Evolutionary conservation across 768 basidiomycete species (phyloP), one percentile per base, ranked within the genome.

Genomic region (Pleurotus djamor): DNA sequence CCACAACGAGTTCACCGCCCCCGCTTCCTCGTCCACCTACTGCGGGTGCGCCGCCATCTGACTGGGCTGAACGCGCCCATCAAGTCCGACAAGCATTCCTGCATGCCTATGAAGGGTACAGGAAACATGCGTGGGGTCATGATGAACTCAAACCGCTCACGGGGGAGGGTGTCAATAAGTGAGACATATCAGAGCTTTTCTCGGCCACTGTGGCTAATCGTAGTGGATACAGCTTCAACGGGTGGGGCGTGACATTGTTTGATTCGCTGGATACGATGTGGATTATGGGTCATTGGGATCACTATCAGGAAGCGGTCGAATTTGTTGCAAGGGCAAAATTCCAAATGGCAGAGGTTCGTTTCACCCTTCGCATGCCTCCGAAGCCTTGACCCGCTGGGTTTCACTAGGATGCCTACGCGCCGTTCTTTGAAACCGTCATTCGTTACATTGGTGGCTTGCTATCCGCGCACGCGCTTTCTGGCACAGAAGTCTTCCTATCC

Each of bases 181-280:
- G 65, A 67, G 81, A 54, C 44, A 45, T 14, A 55, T 43, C 16
- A 34, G 34, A 32, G 45, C 47, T 52, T 37, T 56, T 38, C 38
- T 35, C 50, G n/a, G 43, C 38, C 6, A 32, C 8, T 48, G 65
- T 52, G 38, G 44, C 38, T 38, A 3, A 48, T 28, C 21, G 21
- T 28, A 28, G 21, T 28, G 21, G 28, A 41, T 41, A 45, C 52
- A 89, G 88, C 66, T 86, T 89, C 66, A 89, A 90, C 64, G 87
- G 86, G 21, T 91, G 89, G 89, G 85, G 85, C 13, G 75, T 88
- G 1, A 87, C 90, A 1, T 73, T 89, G 57, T 81, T 90, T 48
- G 94, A 96, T 63, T 81, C 91, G 2, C 78, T 96, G 14, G 92
- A 94, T 64, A 92, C 91, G 0, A 86, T 96, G 78, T 81, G 89